A percentile compares a stretch with the other conserved stretches of the same genome.
Evolutionary conservation across 106 monocot genomes (phyloP).

Genomic region (Acorus gramineus): DNA sequence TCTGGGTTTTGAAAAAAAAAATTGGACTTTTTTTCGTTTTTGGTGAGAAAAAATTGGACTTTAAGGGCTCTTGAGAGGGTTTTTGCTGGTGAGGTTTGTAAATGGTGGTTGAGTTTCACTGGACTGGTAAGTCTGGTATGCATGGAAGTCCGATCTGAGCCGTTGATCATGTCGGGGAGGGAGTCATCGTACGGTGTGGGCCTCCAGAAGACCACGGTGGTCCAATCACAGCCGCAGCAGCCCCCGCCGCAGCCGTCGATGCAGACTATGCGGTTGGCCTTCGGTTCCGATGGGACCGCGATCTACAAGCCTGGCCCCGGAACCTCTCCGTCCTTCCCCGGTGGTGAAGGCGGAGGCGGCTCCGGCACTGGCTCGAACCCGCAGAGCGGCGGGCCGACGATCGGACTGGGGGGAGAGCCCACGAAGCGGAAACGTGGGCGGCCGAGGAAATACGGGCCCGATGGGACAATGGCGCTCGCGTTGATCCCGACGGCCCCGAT

Average conservation of each 20-base stretch:
- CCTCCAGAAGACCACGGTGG: slow-evolving; percentile 34
- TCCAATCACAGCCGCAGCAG: slow-evolving; percentile 16
- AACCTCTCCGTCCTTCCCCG: slow-evolving; percentile 26
- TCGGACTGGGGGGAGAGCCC: slow-evolving; percentile 41
- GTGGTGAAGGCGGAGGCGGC: slow-evolving; percentile 8
- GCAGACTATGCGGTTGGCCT: slow-evolving; percentile 61
- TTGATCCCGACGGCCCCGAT: slow-evolving; percentile 18
- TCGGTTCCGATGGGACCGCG: slow-evolving; percentile 64
- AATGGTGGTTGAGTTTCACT: neutral
- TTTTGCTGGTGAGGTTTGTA: neutral
- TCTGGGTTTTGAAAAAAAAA: neutral
- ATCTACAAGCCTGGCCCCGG: slow-evolving; percentile 58
- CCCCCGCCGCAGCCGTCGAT: slow-evolving; percentile 22
- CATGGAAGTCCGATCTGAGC: slow-evolving; percentile 91
- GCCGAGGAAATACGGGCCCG: slow-evolving; percentile 88
- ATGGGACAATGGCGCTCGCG: slow-evolving; percentile 59
- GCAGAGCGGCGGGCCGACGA: slow-evolving; percentile 14
- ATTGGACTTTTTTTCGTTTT: neutral
- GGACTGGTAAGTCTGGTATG: neutral
- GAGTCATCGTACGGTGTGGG: slow-evolving; percentile 42
- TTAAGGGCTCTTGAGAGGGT: neutral
- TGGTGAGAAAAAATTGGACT: neutral
- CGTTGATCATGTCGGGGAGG: slow-evolving; percentile 45
- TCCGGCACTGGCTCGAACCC: neutral
- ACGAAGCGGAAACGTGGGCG: slow-evolving; percentile 76